Base-by-base conservation (phyloP, 2,329 filamentous ascomycete species). In the Trichoderma lentiforme region DNA sequence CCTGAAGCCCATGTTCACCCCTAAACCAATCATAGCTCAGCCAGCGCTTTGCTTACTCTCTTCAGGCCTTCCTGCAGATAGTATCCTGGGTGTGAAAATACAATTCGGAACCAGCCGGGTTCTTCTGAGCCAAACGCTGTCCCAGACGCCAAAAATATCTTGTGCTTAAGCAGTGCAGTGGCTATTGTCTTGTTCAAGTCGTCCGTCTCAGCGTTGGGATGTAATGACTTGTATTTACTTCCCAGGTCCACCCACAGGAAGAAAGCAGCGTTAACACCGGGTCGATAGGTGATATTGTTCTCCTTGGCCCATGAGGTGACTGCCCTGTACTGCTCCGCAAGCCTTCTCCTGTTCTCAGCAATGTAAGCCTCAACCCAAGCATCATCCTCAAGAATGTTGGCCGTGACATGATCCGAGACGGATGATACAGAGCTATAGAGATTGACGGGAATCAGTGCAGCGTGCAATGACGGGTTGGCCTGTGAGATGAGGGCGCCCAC, bases 211-310 rank as follows among this genome's bases (percentile, higher is more conserved):
- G 66, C 11, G 5, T 71, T 72, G 0, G 73, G 63, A 53, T 80
- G 77, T 2, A 69, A 70, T 43, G 70, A 39, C 36, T 51, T 68
- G 15, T 79, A 81, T 8, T 73, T 73, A 39, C 75, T 76, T 6
- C 81, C 80, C 3, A 89, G 78, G 74, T 88, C 79, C 4, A 86
- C 78, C 85, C 86, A 89, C 1, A 89, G 75, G 74, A 88, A 89
- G 74, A 89, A 88, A 0, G 83, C 86, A 0, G 86, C 86, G 72
- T 87, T 87, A 3, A 81, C 82, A 0, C 84, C 85, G 0, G 81
- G 77, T 0, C 83, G 80, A 73, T 86, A 87, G 6, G 80, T 76
- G 24, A 88, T 84, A 1, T 77, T 76, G 8, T 85, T 78, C 6
- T 79, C 74, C 24, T 77, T 77, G 0, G 86, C 79, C 74, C 80